A percentile compares a stretch with the other conserved stretches of the same genome.
phyloP scores from a whole-genome alignment of 306 rosid species.

The Psophocarpus tetragonolobus region DNA sequence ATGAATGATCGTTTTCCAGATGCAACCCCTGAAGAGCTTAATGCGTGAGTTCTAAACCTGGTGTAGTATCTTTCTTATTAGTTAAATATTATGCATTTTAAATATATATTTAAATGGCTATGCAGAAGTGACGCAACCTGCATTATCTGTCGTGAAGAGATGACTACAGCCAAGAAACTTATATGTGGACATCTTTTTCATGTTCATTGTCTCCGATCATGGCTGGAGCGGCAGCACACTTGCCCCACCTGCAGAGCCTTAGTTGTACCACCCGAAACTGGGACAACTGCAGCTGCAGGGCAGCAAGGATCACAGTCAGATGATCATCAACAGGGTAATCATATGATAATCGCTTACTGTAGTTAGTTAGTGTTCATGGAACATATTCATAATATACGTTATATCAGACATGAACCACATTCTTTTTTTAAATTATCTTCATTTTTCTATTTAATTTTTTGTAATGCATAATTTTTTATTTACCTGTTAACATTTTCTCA shows the following conservation, averaged over 20 bases:
- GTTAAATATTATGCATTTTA: slow-evolving; percentile 12
- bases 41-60: slow-evolving; percentile 64
- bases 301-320: slow-evolving; percentile 71
- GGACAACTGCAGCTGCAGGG: slow-evolving; percentile 60
- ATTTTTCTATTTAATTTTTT: not conserved
- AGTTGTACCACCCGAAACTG: slow-evolving; percentile 91
- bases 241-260: slow-evolving; percentile 98
- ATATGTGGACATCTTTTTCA: slow-evolving; percentile 96
- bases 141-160: slow-evolving; percentile 99
- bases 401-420: slow-evolving; percentile 22
- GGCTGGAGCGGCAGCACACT: slow-evolving; percentile 98
- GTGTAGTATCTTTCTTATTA: slow-evolving; percentile 3
- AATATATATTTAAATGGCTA: slow-evolving; percentile 28
- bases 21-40: slow-evolving; percentile 94
- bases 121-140: slow-evolving; percentile 97
- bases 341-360: slow-evolving; percentile 12
- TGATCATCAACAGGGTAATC: slow-evolving; percentile 65
- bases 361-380: not conserved
- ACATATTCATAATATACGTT: not conserved
- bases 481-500: not conserved
- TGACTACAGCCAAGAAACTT: slow-evolving; percentile 95
- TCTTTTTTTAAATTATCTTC: not conserved
- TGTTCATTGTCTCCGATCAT: slow-evolving; percentile 96
- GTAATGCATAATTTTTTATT: not conserved
- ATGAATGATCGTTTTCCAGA: slow-evolving; percentile 99